Evolutionary conservation across 805 yeast species (phyloP).

Genomic region (Candida germanica): DNA sequence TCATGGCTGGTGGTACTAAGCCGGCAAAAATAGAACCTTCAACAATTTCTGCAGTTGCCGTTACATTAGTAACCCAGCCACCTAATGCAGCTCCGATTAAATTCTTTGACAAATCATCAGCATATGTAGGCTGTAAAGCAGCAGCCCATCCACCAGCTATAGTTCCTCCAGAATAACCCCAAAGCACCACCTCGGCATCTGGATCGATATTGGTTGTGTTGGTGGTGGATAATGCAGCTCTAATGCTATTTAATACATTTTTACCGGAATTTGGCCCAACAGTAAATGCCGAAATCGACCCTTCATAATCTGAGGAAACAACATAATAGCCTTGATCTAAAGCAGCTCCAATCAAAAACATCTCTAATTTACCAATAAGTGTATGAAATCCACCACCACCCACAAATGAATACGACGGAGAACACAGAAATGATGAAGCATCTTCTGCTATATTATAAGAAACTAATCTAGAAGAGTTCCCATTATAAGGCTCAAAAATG

Average conservation of each 20-base stretch:
- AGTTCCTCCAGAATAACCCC: conserved; percentile 39
- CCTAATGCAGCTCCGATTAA: conserved; percentile 32
- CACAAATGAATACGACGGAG: conserved; percentile 23
- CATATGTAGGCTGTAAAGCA: conserved; percentile 29
- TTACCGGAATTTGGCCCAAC: conserved; percentile 29
- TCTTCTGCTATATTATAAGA: conserved; percentile 30
- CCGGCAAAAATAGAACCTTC: conserved; percentile 28
- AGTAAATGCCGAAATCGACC: conserved; percentile 27
- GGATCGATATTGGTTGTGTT: conserved; percentile 16
- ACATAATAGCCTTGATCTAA: conserved; percentile 31
- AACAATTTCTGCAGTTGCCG: conserved; percentile 19
- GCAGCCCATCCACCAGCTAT: conserved; percentile 36
- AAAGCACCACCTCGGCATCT: conserved; percentile 18
- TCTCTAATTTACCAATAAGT: conserved; percentile 16
- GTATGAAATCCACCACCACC: conserved; percentile 17
- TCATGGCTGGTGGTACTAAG: conserved; percentile 22
- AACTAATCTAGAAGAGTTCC: conserved; percentile 22
- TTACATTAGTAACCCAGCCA: conserved; percentile 30
- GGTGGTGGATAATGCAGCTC: conserved; percentile 22
- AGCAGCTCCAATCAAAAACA: conserved; percentile 16
- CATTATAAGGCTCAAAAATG: conserved; percentile 26
- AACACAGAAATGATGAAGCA: conserved; percentile 21
- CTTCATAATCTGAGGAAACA: conserved; percentile 34
- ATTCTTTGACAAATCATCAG: conserved; percentile 24
- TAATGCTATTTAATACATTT: conserved; percentile 26